phyloP scores from a whole-genome alignment of 345 rosid genomes.

The Toxicodendron radicans region DNA sequence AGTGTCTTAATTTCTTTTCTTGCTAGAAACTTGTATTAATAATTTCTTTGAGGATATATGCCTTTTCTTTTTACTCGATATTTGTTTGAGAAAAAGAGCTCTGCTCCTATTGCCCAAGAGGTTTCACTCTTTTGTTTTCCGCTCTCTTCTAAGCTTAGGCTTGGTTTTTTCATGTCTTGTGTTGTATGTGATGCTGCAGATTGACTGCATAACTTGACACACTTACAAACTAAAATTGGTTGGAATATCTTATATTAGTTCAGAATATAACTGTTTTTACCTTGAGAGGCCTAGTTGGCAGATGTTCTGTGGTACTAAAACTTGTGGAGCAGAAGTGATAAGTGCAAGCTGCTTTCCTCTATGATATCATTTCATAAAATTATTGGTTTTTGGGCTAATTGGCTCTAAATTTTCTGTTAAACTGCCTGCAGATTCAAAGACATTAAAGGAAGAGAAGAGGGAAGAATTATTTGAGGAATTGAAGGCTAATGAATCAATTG shows the following conservation, averaged over 20 bases:
- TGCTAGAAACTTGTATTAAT: too few species aligned
- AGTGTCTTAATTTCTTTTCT: too few species aligned
- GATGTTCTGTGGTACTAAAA: background rate
- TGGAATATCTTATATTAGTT: too few species aligned
- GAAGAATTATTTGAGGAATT: constrained; percentile 75
- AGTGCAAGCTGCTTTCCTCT: background rate
- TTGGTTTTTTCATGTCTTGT: background rate
- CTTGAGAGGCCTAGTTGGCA: background rate
- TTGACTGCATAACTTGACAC: background rate
- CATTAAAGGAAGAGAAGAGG: constrained; percentile 91
- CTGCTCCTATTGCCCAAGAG: too few species aligned
- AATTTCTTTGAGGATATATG: too few species aligned
- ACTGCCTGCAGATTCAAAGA: constrained; percentile 71
- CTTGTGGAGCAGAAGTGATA: background rate
- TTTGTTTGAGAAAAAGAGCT: too few species aligned
- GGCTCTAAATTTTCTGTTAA: background rate
- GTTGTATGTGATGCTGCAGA: background rate
- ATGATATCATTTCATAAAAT: background rate
- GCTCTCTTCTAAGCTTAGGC: too few species aligned
- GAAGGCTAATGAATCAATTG: constrained; percentile 71
- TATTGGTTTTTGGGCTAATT: background rate
- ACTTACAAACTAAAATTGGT: background rate
- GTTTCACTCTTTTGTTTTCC: too few species aligned
- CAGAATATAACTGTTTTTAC: background rate
- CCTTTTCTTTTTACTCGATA: too few species aligned